Percentiles rank a stretch among this genome's conserved stretches.
These are phyloP conservation scores for Cylindrotheca fusiformis DNA, from an alignment of 108 stramenopile genomes.

Conservation along the genomic window DNA sequence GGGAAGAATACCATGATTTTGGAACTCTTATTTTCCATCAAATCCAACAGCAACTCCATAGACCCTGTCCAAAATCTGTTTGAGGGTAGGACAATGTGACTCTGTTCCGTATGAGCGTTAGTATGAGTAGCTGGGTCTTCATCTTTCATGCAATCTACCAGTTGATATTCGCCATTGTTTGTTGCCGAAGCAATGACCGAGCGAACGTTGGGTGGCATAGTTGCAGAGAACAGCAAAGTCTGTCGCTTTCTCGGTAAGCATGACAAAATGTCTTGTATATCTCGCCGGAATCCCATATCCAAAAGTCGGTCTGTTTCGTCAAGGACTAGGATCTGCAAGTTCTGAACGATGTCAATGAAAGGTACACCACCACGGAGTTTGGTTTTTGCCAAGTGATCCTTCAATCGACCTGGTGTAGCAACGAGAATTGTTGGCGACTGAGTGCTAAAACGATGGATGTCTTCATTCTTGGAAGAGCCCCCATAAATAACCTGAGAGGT, in stretches of 20 bases:
- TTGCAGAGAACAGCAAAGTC: slow-evolving; percentile 93
- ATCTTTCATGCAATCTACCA: slow-evolving; percentile 63
- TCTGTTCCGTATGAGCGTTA: slow-evolving; percentile 47
- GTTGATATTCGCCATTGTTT: slow-evolving; percentile 25
- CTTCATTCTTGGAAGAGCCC: slow-evolving; percentile 77
- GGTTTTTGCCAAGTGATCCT: slow-evolving; percentile 69
- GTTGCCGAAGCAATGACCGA: slow-evolving; percentile 54
- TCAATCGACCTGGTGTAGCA: slow-evolving; percentile 93
- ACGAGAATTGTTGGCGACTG: slow-evolving; percentile 70
- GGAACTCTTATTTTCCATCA: slow-evolving; percentile 51
- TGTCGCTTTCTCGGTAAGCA: slow-evolving; percentile 70
- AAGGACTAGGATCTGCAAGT: slow-evolving; percentile 63
- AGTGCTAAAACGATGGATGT: slow-evolving; percentile 43
- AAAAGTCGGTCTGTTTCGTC: slow-evolving; percentile 96
- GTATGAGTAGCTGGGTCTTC: slow-evolving; percentile 46
- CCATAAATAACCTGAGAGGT: slow-evolving; percentile 67
- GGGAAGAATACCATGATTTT: slow-evolving; percentile 88
- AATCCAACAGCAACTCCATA: slow-evolving; percentile 52
- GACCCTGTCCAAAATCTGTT: slow-evolving; percentile 46
- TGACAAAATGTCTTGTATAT: slow-evolving; percentile 76
- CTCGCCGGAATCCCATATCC: slow-evolving; percentile 91
- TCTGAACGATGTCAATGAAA: slow-evolving; percentile 25
- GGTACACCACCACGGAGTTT: slow-evolving; percentile 7
- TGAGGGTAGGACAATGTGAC: slow-evolving; percentile 46
- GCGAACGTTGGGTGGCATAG: slow-evolving; percentile 69